Evolutionary conservation across 768 basidiomycete genomes (phyloP), one percentile per base, ranked within the genome.

Genomic region (Crassisporium funariophilum): DNA sequence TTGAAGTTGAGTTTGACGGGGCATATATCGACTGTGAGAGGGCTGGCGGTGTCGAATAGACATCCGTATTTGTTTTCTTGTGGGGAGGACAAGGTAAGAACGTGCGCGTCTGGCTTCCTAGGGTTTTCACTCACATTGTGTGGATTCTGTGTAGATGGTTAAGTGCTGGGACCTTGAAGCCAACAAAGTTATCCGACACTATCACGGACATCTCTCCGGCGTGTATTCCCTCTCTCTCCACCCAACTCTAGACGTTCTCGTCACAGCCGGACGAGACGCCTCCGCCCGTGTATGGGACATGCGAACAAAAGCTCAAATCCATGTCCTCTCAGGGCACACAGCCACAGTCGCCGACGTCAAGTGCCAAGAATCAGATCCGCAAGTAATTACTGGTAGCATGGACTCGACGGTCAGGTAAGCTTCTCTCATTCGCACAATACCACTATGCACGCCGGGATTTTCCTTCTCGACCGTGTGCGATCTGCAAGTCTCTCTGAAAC

Each of bases 101-200:
- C 29, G 13, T 33, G 15, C 15, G 45, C 12, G 47, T 19, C 10
- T 21, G 16, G 29, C 20, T 33, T 41, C 20, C 10, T 39, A 22
- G 46, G 7, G 17, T 17, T 41, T 35, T 17, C 19, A 2, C 2
- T 11, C 29, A 31, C 11, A 31, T 39, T 39, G 8, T 12, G 41
- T 25, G 25, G 33, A 19, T 46, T 31, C 35, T 23, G 23, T 29
- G 13, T 62, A 97, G 93, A 98, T 98, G 97, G 97, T 99, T 25
- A 98, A 98, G 73, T 98, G 97, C 58, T 98, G 97, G 97, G 97
- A 99, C 60, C 71, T 99, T 40, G 97, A 99, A 66, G 88, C 90
- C 20, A 99, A 99, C 76, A 99, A 98, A 68, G 95, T 98, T 49
- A 99, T 99, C 45, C 82, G 97, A 15, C 94, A 98, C 68, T 98